Percentiles rank a stretch among this genome's conserved stretches.
Conservation (phyloP, 148 eudicot species). For the Vaccinium macrocarpon region DNA sequence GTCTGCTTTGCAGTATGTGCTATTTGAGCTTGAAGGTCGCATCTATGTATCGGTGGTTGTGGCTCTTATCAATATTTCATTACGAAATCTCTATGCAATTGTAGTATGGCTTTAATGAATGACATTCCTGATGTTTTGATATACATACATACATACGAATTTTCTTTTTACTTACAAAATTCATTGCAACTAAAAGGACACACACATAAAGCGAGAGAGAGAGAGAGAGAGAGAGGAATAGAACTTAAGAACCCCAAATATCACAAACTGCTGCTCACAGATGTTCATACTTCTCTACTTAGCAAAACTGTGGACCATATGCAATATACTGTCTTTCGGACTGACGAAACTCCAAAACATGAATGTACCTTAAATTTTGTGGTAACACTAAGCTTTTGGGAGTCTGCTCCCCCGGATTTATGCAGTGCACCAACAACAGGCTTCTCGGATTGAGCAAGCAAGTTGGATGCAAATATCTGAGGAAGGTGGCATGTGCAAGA, state of each 20-base stretch:
- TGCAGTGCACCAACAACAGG: conserved; percentile 72
- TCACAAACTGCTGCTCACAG: not conserved
- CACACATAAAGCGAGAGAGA: not conserved
- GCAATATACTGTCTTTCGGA: not conserved
- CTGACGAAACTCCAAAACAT: not conserved
- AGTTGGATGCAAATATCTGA: conserved; percentile 69
- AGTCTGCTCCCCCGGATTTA: conserved; percentile 97
- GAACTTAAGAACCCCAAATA: not conserved
- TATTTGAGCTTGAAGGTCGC: not conserved
- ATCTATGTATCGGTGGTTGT: not conserved
- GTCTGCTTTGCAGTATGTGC: not conserved
- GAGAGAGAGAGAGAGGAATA: not conserved
- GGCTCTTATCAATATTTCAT: not conserved
- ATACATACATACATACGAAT: no score
- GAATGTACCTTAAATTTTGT: conserved; percentile 84
- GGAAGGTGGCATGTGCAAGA: conserved; percentile 77
- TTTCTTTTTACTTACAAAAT: not conserved
- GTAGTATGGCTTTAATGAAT: not conserved
- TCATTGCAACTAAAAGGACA: not conserved
- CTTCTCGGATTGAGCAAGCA: conserved; percentile 81
- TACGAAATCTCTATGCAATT: not conserved
- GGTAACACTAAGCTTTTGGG: conserved; percentile 88
- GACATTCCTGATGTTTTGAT: not conserved
- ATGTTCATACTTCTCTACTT: not conserved
- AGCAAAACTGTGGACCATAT: not conserved